phyloP scores from a whole-genome alignment of 75 land plant genomes.

The Pinus taeda region DNA sequence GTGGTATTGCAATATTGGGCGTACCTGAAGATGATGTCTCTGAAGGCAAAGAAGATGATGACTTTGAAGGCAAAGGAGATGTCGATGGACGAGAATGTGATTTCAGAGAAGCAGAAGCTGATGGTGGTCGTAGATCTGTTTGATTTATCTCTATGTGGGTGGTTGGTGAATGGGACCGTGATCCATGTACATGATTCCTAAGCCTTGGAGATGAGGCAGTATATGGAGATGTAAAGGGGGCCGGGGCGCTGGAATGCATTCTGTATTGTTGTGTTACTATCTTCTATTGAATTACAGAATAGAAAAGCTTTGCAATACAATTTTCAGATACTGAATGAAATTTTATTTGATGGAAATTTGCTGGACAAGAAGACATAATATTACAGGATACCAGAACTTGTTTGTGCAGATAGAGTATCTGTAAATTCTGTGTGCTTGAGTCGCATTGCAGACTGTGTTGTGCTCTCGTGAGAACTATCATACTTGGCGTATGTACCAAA shows the following conservation, averaged over 20 bases:
- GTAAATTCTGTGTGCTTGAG: neutral
- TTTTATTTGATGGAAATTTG: neutral
- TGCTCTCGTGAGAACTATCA: neutral
- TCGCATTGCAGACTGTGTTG: neutral
- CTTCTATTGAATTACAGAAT: neutral
- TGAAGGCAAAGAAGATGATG: neutral
- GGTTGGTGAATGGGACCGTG: neutral
- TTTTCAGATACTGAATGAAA: neutral
- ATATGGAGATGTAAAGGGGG: neutral
- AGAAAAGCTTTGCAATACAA: slow-evolving; percentile 1
- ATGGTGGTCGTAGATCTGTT: neutral
- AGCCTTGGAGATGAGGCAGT: neutral
- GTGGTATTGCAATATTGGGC: neutral
- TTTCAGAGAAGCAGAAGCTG: neutral
- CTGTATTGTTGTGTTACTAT: too few relatives aligned
- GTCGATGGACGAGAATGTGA: neutral
- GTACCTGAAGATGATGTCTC: neutral
- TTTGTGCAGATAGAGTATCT: neutral
- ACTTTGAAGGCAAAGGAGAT: neutral
- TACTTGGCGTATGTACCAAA: neutral
- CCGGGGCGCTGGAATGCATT: neutral
- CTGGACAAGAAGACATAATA: too few relatives aligned
- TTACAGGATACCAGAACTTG: neutral
- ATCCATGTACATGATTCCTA: neutral
- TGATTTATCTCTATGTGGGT: slow-evolving; percentile 1